These are phyloP conservation scores for Senna siamea DNA, from an alignment of 306 rosid species.

Conservation along the genomic window DNA sequence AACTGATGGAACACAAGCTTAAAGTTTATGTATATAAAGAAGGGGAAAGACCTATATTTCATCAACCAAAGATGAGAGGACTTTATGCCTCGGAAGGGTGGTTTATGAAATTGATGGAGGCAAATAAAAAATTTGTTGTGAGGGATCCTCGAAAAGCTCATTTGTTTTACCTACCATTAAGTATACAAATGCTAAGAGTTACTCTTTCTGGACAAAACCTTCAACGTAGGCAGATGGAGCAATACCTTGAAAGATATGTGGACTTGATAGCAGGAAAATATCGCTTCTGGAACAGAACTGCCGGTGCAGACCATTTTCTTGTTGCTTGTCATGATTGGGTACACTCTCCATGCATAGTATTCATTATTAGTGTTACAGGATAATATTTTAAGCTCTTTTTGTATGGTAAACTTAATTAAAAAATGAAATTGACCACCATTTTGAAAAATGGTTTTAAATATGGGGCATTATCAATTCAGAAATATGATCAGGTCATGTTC, in stretches of 20 bases:
- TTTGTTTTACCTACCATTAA: slow-evolving; percentile 82
- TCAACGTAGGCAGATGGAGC: slow-evolving; percentile 53
- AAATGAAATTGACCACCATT: background rate
- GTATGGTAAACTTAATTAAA: background rate
- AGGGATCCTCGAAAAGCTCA: slow-evolving; percentile 81
- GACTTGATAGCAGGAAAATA: slow-evolving; percentile 62
- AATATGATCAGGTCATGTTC: slow-evolving; percentile 10
- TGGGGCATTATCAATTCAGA: slow-evolving; percentile 11
- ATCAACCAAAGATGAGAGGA: slow-evolving; percentile 83
- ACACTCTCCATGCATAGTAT: slow-evolving; percentile 27
- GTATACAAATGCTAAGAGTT: slow-evolving; percentile 65
- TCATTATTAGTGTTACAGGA: background rate
- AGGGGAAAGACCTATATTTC: slow-evolving; percentile 85
- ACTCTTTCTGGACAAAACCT: slow-evolving; percentile 48
- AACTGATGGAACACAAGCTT: slow-evolving; percentile 76
- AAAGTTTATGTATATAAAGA: slow-evolving; percentile 81
- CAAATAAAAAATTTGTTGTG: slow-evolving; percentile 61
- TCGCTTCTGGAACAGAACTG: slow-evolving; percentile 86
- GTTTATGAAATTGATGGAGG: slow-evolving; percentile 87
- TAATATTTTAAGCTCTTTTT: slow-evolving; percentile 20
- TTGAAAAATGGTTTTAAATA: background rate
- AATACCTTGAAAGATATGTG: slow-evolving; percentile 63
- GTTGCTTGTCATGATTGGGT: slow-evolving; percentile 99
- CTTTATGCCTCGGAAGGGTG: slow-evolving; percentile 94
- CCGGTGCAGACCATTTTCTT: slow-evolving; percentile 88